phyloP scores from a whole-genome alignment of 2,329 filamentous ascomycete species.

The Aspergillus calidoustus region DNA sequence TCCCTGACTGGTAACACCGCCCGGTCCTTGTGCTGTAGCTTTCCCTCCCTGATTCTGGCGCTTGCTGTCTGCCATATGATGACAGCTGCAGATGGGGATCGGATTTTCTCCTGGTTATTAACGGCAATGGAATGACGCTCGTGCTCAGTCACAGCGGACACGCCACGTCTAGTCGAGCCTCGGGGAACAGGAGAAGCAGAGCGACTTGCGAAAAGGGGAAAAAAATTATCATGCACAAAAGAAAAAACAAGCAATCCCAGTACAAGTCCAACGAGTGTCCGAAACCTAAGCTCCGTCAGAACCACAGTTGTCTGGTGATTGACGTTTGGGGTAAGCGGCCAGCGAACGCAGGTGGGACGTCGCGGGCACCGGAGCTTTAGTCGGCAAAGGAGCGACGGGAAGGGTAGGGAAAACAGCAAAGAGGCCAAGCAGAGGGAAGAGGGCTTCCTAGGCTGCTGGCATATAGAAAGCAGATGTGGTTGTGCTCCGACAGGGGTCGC shows the following conservation, averaged over 20 bases:
- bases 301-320: slow-evolving; percentile 11
- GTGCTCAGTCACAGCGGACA: slow-evolving; percentile 2
- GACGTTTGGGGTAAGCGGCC: slow-evolving; percentile 16
- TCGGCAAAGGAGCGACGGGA: slow-evolving; percentile 27
- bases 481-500: slow-evolving; percentile 18
- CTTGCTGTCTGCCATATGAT: slow-evolving; percentile 62
- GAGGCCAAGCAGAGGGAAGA: slow-evolving; percentile 20
- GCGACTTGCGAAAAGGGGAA: background rate
- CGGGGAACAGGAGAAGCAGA: background rate
- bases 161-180: slow-evolving; percentile 1
- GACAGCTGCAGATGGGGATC: background rate
- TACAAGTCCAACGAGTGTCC: slow-evolving; percentile 2
- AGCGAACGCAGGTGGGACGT: slow-evolving; percentile 25
- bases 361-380: slow-evolving; percentile 23
- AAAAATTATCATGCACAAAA: background rate
- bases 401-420: slow-evolving; percentile 10
- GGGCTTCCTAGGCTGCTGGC: slow-evolving; percentile 18
- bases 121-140: background rate
- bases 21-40: slow-evolving; percentile 41
- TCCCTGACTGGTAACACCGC: slow-evolving; percentile 40
- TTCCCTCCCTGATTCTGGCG: slow-evolving; percentile 60
- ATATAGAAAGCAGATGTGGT: slow-evolving; percentile 15
- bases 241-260: background rate
- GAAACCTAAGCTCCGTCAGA: slow-evolving; percentile 8
- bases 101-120: background rate